A percentile compares a stretch with the other conserved stretches of the same genome.
Conservation (phyloP, 164 flowering plant species). For the Tetracentron sinense region DNA sequence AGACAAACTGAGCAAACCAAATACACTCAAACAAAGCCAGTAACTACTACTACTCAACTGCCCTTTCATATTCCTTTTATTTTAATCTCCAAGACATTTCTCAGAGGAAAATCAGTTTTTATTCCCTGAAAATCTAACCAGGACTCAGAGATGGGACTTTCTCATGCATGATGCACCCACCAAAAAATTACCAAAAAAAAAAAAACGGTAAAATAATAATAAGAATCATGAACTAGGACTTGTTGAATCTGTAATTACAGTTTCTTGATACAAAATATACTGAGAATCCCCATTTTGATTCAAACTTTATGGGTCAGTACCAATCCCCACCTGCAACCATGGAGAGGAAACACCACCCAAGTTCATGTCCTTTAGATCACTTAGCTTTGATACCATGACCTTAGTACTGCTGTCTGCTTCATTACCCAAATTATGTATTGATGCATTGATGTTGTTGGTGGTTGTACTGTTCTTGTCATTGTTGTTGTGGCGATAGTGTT, state of each 20-base stretch:
- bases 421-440: constrained; percentile 34
- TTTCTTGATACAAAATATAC: constrained; percentile 12
- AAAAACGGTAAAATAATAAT: not conserved
- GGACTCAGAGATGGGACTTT: constrained; percentile 7
- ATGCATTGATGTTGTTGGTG: constrained; percentile 4
- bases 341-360: constrained; percentile 47
- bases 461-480: not conserved
- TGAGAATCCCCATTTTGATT: not conserved
- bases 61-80: too few species aligned
- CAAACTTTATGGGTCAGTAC: constrained; percentile 33
- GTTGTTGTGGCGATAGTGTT: not conserved
- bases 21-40: not conserved
- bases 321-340: constrained; percentile 94
- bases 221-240: constrained; percentile 4
- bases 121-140: constrained; percentile 18
- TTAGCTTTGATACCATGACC: constrained; percentile 72
- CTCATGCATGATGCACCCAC: constrained; percentile 8
- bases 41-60: not conserved
- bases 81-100: not conserved
- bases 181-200: constrained; percentile 12
- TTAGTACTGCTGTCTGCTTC: constrained; percentile 75
- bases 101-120: constrained; percentile 1
- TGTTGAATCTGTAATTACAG: constrained; percentile 21
- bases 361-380: constrained; percentile 68
- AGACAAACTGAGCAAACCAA: not conserved